phyloP scores from a whole-genome alignment of 495 filamentous ascomycete species.

The Podospora bellae-mahoneyi region DNA sequence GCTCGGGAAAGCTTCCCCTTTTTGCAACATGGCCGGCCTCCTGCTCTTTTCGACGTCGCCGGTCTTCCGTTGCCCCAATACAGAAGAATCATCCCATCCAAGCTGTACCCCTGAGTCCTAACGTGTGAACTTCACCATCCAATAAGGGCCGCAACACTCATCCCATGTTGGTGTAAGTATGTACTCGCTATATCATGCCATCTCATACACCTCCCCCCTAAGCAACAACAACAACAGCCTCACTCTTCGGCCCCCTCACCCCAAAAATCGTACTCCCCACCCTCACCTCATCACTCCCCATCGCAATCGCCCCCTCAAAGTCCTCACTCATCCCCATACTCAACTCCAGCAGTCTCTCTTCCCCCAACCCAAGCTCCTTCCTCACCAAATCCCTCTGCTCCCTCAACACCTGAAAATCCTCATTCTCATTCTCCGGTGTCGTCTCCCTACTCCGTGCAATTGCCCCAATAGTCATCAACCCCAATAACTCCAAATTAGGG shows the following conservation, averaged over 20 bases:
- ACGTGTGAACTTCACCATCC: not conserved
- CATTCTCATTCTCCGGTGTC: slow-evolving; percentile 75
- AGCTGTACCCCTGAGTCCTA: not conserved
- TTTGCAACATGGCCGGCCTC: not conserved
- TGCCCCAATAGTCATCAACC: slow-evolving; percentile 95
- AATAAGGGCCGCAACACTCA: not conserved
- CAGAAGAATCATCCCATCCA: not conserved
- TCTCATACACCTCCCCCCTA: slow-evolving; percentile 13
- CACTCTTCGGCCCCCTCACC: slow-evolving; percentile 65
- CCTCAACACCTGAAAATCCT: slow-evolving; percentile 72
- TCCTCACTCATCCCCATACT: slow-evolving; percentile 89
- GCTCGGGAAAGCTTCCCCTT: not conserved
- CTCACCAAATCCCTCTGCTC: slow-evolving; percentile 63
- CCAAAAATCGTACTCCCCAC: slow-evolving; percentile 95
- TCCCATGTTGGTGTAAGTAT: not conserved
- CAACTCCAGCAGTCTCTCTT: slow-evolving; percentile 45
- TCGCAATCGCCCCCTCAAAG: slow-evolving; percentile 80
- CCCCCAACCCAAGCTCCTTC: slow-evolving; percentile 41
- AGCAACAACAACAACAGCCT: slow-evolving; percentile 59
- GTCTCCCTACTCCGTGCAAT: slow-evolving; percentile 75
- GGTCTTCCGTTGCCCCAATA: not conserved
- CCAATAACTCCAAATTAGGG: slow-evolving; percentile 68
- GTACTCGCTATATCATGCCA: not conserved
- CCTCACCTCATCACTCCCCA: slow-evolving; percentile 91
- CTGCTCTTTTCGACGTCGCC: not conserved